Evolutionary conservation across 106 monocot genomes (phyloP).

Genomic region (Dendrobium huoshanense): DNA sequence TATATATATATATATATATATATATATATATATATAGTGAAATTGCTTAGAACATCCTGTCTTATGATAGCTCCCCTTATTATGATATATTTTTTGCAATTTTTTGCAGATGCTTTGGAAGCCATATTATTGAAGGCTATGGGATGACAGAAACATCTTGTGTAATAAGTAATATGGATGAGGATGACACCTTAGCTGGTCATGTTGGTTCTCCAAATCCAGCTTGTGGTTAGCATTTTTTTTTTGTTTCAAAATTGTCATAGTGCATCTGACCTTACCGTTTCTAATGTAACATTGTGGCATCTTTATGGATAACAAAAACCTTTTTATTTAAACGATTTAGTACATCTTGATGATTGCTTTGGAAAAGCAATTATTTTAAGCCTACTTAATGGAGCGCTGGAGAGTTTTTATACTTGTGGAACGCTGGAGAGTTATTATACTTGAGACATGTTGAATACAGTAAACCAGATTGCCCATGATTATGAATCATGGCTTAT

Average conservation of each 20-base stretch:
- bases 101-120: conserved; percentile 75
- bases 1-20: neutral
- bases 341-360: neutral
- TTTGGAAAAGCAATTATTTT: neutral
- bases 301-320: neutral
- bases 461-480: too few relatives aligned
- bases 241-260: neutral
- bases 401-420: too few relatives aligned
- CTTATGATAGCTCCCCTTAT: neutral
- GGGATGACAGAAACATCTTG: conserved; percentile 99
- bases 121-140: conserved; percentile 86
- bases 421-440: too few relatives aligned
- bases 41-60: neutral
- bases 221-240: conserved; percentile 57
- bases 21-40: neutral
- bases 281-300: neutral
- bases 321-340: neutral
- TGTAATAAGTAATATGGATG: conserved; percentile 68
- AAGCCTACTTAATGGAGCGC: neutral
- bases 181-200: conserved; percentile 60
- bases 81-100: neutral
- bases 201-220: conserved; percentile 97
- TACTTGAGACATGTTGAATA: neutral
- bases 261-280: neutral
- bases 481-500: neutral